phyloP scores from a whole-genome alignment of 148 eudicot species.

The Fallopia convolvulus region DNA sequence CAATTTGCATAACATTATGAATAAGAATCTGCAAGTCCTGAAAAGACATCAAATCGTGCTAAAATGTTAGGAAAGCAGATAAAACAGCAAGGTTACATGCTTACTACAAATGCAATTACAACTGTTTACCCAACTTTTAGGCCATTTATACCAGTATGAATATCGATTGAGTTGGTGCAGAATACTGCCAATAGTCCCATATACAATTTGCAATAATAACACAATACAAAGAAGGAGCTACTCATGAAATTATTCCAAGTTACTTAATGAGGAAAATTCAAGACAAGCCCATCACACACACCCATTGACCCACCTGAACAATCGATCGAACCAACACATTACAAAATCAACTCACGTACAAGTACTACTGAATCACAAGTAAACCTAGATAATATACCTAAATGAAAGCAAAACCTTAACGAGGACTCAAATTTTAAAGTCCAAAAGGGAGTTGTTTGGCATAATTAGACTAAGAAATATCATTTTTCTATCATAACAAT shows the following conservation, averaged over 20 bases:
- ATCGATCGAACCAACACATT: background rate
- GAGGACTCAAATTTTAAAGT: background rate
- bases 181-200: slow-evolving; percentile 93
- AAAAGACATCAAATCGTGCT: slow-evolving; percentile 14
- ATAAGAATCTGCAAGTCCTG: slow-evolving; percentile 56
- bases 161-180: slow-evolving; percentile 91
- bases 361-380: background rate
- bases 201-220: slow-evolving; percentile 38
- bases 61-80: background rate
- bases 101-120: slow-evolving; percentile 85
- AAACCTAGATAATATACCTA: background rate
- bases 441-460: background rate
- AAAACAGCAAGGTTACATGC: slow-evolving; percentile 18
- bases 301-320: too few relatives aligned
- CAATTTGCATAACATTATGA: slow-evolving; percentile 94
- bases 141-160: slow-evolving; percentile 97
- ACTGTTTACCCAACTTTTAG: slow-evolving; percentile 99
- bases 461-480: background rate
- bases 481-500: background rate
- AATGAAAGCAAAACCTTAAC: background rate
- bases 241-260: too few relatives aligned
- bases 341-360: background rate
- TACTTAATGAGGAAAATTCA: too few relatives aligned
- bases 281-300: too few relatives aligned
- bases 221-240: too few relatives aligned